phyloP scores from a whole-genome alignment of 108 stramenopile species.

The Discostella stelligeroides region DNA sequence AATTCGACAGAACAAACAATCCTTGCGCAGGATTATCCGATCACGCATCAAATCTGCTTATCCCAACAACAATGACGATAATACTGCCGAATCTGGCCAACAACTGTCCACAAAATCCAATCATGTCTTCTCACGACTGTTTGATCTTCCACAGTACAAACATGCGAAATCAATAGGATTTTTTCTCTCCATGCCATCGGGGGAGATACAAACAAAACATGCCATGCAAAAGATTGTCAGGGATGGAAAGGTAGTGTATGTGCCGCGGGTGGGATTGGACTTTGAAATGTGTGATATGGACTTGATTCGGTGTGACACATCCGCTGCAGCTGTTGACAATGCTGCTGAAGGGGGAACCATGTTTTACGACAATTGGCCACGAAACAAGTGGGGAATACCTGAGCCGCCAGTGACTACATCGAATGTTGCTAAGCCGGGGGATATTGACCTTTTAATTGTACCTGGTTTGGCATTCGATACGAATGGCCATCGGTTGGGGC shows the following conservation, averaged over 20 bases:
- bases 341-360: conserved; percentile 1
- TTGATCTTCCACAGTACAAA: conserved; percentile 69
- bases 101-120: conserved; percentile 48
- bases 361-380: conserved; percentile 82
- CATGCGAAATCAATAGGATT: conserved; percentile 71
- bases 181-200: conserved; percentile 86
- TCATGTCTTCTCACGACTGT: conserved; percentile 63
- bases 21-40: conserved; percentile 67
- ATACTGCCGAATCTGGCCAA: background rate
- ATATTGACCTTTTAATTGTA: conserved; percentile 81
- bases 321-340: background rate
- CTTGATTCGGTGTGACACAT: conserved; percentile 47
- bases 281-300: conserved; percentile 91
- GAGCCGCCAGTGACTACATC: conserved; percentile 64
- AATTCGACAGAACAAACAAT: conserved; percentile 34
- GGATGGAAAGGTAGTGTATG: conserved; percentile 71
- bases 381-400: conserved; percentile 90
- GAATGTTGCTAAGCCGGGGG: conserved; percentile 71
- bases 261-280: conserved; percentile 85
- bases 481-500: conserved; percentile 71
- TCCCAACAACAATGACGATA: conserved; percentile 35
- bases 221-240: conserved; percentile 39
- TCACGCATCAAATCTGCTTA: conserved; percentile 37
- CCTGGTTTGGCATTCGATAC: conserved; percentile 88
- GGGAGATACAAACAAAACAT: conserved; percentile 79